phyloP scores from a whole-genome alignment of 148 eudicot species.

The Chenopodium berlandieri region DNA sequence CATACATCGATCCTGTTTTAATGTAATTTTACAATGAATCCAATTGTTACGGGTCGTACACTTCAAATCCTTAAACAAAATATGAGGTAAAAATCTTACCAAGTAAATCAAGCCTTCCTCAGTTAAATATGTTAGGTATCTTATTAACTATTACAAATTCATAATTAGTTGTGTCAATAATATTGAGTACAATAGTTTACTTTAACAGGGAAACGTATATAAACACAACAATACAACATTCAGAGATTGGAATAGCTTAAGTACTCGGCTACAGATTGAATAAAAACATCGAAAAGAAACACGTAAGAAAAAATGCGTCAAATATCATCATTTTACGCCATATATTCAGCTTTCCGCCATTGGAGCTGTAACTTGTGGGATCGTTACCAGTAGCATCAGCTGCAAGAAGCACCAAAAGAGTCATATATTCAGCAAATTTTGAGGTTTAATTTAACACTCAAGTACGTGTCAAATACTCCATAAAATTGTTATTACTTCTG shows the following conservation, averaged over 20 bases:
- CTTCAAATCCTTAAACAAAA: too few species aligned
- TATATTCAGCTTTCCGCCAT: neutral
- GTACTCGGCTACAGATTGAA: neutral
- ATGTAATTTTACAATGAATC: too few species aligned
- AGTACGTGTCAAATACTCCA: too few species aligned
- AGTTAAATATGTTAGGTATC: too few species aligned
- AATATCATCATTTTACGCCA: conserved; percentile 3
- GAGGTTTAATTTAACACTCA: too few species aligned
- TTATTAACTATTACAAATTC: too few species aligned
- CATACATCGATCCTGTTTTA: too few species aligned
- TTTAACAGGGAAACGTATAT: neutral
- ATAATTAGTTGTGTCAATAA: neutral
- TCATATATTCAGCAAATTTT: too few species aligned
- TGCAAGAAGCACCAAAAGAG: neutral
- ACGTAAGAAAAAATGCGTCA: neutral
- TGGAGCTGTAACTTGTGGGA: neutral
- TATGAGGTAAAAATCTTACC: too few species aligned
- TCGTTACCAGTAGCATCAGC: neutral
- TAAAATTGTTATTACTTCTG: too few species aligned
- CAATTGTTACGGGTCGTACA: too few species aligned
- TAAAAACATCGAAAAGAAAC: neutral
- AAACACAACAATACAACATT: neutral
- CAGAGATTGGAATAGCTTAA: neutral
- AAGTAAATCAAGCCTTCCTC: too few species aligned
- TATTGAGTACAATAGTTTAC: neutral